Evolutionary conservation across 1,139 yeast species (phyloP), one percentile per base, ranked within the genome.

Genomic region (Hyphopichia buzzinii): DNA sequence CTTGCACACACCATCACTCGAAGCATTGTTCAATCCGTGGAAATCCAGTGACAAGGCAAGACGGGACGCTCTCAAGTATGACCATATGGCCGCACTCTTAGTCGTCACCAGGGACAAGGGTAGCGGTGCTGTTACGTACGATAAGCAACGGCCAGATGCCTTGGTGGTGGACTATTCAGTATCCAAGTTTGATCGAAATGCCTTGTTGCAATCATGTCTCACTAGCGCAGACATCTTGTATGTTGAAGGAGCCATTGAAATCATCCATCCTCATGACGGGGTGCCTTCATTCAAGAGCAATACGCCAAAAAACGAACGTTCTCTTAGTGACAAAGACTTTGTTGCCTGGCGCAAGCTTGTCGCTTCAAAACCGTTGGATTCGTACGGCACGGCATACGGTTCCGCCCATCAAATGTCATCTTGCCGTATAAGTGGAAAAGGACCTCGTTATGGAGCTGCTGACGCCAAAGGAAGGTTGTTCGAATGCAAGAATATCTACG

Each of bases 401-500:
- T 63, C 75, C 3, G 84, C 84, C 6, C 84, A 78, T 54, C 84
- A 79, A 54, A 78, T 78, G 83, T 65, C 77, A 36, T 52, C 74
- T 3, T 77, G 83, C 50, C 65, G 83, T 40, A 76, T 77, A 63
- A 61, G 73, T 3, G 77, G 79, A 12, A 63, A 64, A 43, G 73
- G 73, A 6, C 74, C 81, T 8, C 41, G 46, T 10, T 48, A 65
- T 39, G 78, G 79, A 4, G 81, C 81, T 4, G 66, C 72, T 36
- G 78, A 75, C 42, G 52, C 50, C 21, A 60, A 57, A 17, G 84
- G 83, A 7, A 67, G 66, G 37, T 64, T 78, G 26, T 74, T 59
- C 50, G 84, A 78, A 45, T 72, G 79, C 48, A 54, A 61, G 28
- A 74, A 77, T 47, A 64, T 78, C 28, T 74, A 65, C 45, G 73